These are phyloP conservation scores for Monosporascus sp. DNA, from an alignment of 2,329 filamentous ascomycete species.

Conservation along the genomic window DNA sequence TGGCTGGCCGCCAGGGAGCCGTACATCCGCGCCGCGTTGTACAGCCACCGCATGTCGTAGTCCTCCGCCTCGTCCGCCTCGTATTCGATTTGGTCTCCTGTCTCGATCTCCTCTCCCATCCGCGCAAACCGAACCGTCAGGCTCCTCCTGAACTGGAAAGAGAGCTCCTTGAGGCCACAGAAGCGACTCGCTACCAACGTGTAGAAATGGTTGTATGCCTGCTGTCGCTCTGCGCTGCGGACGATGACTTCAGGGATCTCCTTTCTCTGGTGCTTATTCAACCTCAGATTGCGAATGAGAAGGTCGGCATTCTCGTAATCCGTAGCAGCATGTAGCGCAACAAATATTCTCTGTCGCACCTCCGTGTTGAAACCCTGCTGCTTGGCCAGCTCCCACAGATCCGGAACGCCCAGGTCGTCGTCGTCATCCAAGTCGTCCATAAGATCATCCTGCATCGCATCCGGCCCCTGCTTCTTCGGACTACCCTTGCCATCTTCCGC, in stretches of 20 bases:
- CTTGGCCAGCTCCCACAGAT: constrained; percentile 68
- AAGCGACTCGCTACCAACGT: constrained; percentile 75
- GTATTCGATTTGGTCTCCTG: constrained; percentile 53
- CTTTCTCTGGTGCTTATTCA: constrained; percentile 80
- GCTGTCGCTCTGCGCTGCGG: constrained; percentile 79
- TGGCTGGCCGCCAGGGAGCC: constrained; percentile 45
- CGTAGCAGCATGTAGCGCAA: constrained; percentile 78
- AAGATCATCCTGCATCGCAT: constrained; percentile 31
- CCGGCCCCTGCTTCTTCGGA: constrained; percentile 11
- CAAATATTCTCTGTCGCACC: constrained; percentile 84
- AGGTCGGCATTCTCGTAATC: constrained; percentile 80
- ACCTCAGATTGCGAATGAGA: constrained; percentile 71
- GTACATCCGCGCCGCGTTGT: constrained; percentile 51
- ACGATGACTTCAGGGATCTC: constrained; percentile 86
- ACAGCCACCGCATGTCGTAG: constrained; percentile 46
- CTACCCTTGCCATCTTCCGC: constrained; percentile 19
- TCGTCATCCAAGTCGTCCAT: constrained; percentile 18
- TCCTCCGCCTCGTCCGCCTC: constrained; percentile 52
- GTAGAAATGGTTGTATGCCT: constrained; percentile 89
- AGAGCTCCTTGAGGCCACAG: constrained; percentile 68
- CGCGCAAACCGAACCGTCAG: constrained; percentile 81
- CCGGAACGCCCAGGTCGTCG: constrained; percentile 52
- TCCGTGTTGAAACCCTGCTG: constrained; percentile 84
- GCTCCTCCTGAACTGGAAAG: constrained; percentile 81
- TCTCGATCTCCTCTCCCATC: constrained; percentile 68